Percentiles rank a stretch among this genome's conserved stretches.
phyloP scores from a whole-genome alignment of 352 stramenopile genomes.

The Globisporangium spinosum region DNA sequence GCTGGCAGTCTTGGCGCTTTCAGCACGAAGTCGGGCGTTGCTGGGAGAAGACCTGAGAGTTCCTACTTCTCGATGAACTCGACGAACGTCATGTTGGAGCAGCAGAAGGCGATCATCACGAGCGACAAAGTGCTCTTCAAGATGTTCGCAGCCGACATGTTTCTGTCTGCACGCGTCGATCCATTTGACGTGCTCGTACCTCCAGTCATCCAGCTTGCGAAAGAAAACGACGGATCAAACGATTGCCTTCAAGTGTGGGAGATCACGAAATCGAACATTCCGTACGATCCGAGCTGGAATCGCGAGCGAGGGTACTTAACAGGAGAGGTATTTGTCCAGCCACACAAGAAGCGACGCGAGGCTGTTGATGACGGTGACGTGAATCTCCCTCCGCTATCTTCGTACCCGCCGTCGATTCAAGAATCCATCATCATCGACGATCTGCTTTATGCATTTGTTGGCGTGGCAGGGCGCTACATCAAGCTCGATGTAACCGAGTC shows the following conservation, averaged over 20 bases:
- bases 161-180: constrained; percentile 35
- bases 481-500: constrained; percentile 57
- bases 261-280: constrained; percentile 84
- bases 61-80: constrained; percentile 39
- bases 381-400: constrained; percentile 63
- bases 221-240: constrained; percentile 45
- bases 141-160: constrained; percentile 57
- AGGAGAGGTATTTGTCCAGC: constrained; percentile 53
- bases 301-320: constrained; percentile 79
- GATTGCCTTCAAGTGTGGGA: constrained; percentile 72
- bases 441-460: constrained; percentile 75
- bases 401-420: constrained; percentile 70
- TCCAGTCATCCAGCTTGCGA: constrained; percentile 37
- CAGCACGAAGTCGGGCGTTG: neutral
- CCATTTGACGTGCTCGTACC: constrained; percentile 25
- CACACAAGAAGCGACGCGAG: constrained; percentile 41
- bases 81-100: constrained; percentile 42
- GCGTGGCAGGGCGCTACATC: constrained; percentile 81
- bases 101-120: constrained; percentile 59
- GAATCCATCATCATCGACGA: constrained; percentile 84
- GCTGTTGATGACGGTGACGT: constrained; percentile 32
- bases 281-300: constrained; percentile 85
- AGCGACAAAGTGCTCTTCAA: constrained; percentile 77
- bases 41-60: constrained; percentile 18
- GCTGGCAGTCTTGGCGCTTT: neutral